phyloP scores from a whole-genome alignment of 805 yeast species.

The Yarrowia alimentaria region DNA sequence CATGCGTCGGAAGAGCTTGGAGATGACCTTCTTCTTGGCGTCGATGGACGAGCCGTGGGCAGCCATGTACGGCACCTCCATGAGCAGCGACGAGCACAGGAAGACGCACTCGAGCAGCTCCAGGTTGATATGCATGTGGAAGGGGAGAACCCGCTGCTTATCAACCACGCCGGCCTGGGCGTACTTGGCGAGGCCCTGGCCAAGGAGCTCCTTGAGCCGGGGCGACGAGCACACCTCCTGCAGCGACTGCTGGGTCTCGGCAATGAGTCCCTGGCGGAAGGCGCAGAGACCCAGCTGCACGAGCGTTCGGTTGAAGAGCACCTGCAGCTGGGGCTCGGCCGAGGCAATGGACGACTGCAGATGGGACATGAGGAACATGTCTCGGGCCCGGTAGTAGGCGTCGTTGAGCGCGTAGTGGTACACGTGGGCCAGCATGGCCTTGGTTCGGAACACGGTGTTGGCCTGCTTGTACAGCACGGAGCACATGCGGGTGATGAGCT shows the following conservation, averaged over 20 bases:
- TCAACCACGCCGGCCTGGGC: constrained; percentile 53
- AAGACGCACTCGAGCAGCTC: constrained; percentile 93
- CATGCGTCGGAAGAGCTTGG: constrained; percentile 86
- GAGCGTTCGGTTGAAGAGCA: constrained; percentile 88
- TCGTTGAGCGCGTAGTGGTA: constrained; percentile 90
- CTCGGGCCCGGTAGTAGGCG: constrained; percentile 80
- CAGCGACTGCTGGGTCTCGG: constrained; percentile 81
- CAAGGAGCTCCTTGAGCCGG: constrained; percentile 86
- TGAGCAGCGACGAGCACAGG: constrained; percentile 81
- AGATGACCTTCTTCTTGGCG: constrained; percentile 61
- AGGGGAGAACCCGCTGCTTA: constrained; percentile 83
- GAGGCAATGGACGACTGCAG: constrained; percentile 77
- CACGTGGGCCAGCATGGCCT: constrained; percentile 79
- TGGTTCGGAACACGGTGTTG: constrained; percentile 68
- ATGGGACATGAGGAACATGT: constrained; percentile 81
- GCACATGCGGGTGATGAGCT: constrained; percentile 63
- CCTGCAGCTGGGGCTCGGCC: constrained; percentile 84
- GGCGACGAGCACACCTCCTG: constrained; percentile 84
- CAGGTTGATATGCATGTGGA: constrained; percentile 96
- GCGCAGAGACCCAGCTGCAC: constrained; percentile 96
- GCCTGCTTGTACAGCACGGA: constrained; percentile 64
- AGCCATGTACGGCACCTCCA: constrained; percentile 90
- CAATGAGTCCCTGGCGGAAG: constrained; percentile 81
- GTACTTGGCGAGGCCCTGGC: constrained; percentile 83
- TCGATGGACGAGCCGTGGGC: constrained; percentile 50